Evolutionary conservation across 192 early-diverging fungal species (phyloP), one percentile per base, ranked within the genome.

Genomic region (Coemansia sp.): DNA sequence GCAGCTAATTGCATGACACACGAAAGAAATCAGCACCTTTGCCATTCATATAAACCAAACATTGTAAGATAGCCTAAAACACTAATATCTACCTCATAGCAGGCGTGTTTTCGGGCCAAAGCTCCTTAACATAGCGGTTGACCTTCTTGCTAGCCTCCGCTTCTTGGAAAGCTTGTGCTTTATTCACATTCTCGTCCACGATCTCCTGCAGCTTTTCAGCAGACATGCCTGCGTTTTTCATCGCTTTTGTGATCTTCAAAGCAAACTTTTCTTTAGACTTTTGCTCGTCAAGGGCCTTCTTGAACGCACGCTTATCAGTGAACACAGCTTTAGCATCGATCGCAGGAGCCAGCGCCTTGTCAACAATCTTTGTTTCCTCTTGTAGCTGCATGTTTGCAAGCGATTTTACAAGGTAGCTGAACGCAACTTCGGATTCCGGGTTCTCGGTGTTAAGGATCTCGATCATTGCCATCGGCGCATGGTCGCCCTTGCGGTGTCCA

Each of bases 391-490:
- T 74, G 45, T 37, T 72, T 0, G 81, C 81, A 42, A 83, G 63
- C 18, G 72, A 72, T n/a, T 72, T 67, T 16, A 83, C 60, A 35
- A 83, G 46, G 42, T 75, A 78, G 70, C 64, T 83, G 49, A 87
- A 87, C 59, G 84, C 83, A 37, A 91, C 71, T 62, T 99, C 96
- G 40, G 83, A 83, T 10, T 90, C 67, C 4, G 79, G 79, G 42
- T 72, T 23, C 12, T 82, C 91, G 60, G 89, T 88, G 74, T 93
- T 91, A 16, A 97, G 89, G 57, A 93, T 89, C 77, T 99, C 96
- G 33, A 99, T 88, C 51, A 95, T 86, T 3, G 95, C 94, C 77
- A 92, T 88, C 7, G 92, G 91, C 2, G 94, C 94, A 64, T 90
- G 83, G 77, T 97, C 96, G 40, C 89, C 86, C 51, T 87, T 84